Conservation (phyloP, 176 grass and related monocot genomes). For the Ensete glaucum region DNA sequence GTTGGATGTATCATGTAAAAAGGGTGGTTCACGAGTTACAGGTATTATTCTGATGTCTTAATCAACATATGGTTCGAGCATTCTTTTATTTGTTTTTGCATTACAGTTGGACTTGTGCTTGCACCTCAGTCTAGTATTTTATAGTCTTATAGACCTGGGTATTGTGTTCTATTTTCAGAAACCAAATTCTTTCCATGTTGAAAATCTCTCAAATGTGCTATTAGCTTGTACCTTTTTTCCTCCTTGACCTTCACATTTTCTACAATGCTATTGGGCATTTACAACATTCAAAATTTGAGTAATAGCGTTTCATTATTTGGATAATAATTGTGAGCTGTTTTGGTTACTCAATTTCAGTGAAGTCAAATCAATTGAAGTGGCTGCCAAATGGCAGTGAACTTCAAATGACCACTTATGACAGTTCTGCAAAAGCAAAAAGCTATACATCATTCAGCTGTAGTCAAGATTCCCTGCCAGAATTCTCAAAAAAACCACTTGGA, state of each 20-base stretch:
- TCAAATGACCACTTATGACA: slow-evolving; percentile 29
- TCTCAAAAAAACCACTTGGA: slow-evolving; percentile 35
- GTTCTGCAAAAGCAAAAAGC: slow-evolving; percentile 51
- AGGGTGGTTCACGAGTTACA: slow-evolving; percentile 45
- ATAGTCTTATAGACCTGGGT: too few relatives aligned
- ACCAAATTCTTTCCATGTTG: too few relatives aligned
- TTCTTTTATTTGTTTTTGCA: slow-evolving; percentile 2
- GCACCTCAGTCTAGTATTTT: too few relatives aligned
- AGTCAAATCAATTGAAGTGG: slow-evolving; percentile 74
- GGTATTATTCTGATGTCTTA: slow-evolving; percentile 34
- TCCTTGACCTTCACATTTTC: too few relatives aligned
- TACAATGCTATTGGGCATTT: not conserved
- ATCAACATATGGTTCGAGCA: not conserved
- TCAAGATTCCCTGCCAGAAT: slow-evolving; percentile 35
- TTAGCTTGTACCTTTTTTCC: too few relatives aligned
- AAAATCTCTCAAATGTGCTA: too few relatives aligned
- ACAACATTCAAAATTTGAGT: not conserved
- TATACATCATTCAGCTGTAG: slow-evolving; percentile 65
- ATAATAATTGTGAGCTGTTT: not conserved
- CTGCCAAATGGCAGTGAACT: slow-evolving; percentile 85
- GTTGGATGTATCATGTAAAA: slow-evolving; percentile 61
- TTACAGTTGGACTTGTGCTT: not conserved
- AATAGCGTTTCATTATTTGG: not conserved
- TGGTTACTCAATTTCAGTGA: slow-evolving; percentile 38
- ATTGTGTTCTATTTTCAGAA: too few relatives aligned